Conservation (phyloP, 441 rosid genomes). For the Isatis lusitanica region DNA sequence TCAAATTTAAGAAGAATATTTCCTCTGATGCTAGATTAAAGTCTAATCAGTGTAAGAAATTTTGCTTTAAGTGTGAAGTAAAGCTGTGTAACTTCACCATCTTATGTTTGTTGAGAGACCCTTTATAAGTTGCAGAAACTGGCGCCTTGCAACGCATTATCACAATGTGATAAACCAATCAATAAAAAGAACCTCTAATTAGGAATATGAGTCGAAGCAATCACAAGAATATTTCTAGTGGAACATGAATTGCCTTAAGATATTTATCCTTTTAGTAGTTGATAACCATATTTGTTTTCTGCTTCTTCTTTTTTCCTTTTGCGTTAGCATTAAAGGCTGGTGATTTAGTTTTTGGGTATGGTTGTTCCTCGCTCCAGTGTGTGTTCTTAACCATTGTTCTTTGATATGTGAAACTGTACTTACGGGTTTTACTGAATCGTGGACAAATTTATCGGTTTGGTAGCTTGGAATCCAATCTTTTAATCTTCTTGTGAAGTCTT, state of each 20-base stretch:
- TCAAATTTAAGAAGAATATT: not conserved
- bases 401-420: too few relatives aligned
- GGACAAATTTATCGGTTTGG: not conserved
- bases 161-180: too few relatives aligned
- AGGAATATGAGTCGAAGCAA: too few relatives aligned
- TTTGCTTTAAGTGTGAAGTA: not conserved
- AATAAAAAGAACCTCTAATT: too few relatives aligned
- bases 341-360: not conserved
- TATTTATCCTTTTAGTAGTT: not conserved
- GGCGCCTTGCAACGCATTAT: not conserved
- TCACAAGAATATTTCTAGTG: too few relatives aligned
- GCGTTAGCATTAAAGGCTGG: not conserved
- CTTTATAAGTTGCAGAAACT: not conserved
- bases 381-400: not conserved
- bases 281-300: not conserved
- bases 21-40: not conserved
- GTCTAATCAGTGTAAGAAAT: not conserved
- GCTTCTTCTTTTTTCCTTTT: not conserved
- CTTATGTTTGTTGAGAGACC: not conserved
- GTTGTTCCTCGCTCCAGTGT: not conserved
- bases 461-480: not conserved
- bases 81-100: not conserved
- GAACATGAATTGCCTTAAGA: not conserved
- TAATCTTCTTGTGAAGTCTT: not conserved
- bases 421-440: too few relatives aligned